A percentile compares a stretch with the other conserved stretches of the same genome.
Evolutionary conservation across 116 monocot genomes (phyloP).

Genomic region (Iris pallida): DNA sequence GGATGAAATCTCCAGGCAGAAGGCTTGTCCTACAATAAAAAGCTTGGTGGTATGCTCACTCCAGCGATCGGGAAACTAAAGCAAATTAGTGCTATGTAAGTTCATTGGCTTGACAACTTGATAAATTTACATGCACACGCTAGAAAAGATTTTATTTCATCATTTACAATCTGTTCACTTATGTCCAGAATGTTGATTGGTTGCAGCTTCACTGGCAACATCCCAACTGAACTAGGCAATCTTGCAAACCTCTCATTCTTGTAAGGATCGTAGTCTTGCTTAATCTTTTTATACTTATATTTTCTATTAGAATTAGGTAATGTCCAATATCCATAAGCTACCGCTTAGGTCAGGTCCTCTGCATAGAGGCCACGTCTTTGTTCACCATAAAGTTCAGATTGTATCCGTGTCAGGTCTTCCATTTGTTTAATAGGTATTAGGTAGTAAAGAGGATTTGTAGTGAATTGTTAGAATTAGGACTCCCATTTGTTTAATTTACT

Average conservation of each 20-base stretch:
- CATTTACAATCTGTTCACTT: background rate
- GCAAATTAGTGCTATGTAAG: conserved; percentile 35
- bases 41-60: conserved; percentile 27
- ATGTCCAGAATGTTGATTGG: conserved; percentile 61
- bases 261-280: conserved; percentile 36
- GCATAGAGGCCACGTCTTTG: no score
- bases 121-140: background rate
- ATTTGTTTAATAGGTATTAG: no score
- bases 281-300: no score
- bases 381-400: no score
- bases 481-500: no score
- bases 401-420: no score
- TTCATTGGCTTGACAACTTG: background rate
- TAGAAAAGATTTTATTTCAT: background rate
- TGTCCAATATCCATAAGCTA: no score
- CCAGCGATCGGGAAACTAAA: conserved; percentile 27
- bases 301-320: no score
- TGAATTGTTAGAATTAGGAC: no score
- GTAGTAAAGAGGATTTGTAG: no score
- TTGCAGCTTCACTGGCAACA: conserved; percentile 68
- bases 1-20: no score
- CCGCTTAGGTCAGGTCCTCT: no score
- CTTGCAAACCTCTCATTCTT: conserved; percentile 43
- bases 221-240: conserved; percentile 57
- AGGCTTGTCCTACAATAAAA: conserved; percentile 36